Evolutionary conservation across 805 yeast genomes (phyloP).

Genomic region (Teunomyces tritomae): DNA sequence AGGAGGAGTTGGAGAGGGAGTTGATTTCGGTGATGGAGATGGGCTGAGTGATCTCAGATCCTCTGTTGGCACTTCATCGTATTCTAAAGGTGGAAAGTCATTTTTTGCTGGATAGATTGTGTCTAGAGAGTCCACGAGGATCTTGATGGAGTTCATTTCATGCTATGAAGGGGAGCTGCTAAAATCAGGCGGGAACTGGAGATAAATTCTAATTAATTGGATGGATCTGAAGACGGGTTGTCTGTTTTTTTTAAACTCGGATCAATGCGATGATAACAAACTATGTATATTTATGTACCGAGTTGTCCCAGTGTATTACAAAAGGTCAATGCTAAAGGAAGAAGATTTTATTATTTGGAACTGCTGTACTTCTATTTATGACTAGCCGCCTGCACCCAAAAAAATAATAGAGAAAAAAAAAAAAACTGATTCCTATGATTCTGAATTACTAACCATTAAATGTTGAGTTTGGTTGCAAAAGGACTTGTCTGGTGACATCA

Average conservation of each 20-base stretch:
- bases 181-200: no score
- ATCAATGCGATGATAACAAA: no score
- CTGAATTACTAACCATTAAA: background rate
- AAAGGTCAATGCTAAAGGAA: background rate
- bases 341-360: background rate
- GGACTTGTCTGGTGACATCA: background rate
- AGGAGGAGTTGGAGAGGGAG: background rate
- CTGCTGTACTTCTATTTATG: slow-evolving; percentile 1
- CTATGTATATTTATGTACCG: background rate
- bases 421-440: background rate
- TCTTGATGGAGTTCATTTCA: slow-evolving; percentile 34
- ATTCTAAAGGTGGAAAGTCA: slow-evolving; percentile 8
- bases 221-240: no score
- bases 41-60: background rate
- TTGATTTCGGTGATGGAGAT: background rate
- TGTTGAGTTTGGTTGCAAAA: slow-evolving; percentile 1
- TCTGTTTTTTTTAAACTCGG: no score
- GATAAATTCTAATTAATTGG: no score
- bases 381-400: slow-evolving; percentile 3
- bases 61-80: slow-evolving; percentile 5
- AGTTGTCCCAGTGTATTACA: background rate
- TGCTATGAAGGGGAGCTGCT: background rate
- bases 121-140: slow-evolving; percentile 33
- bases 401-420: background rate
- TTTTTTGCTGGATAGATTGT: slow-evolving; percentile 14